A percentile compares a stretch with the other conserved stretches of the same genome.
These are phyloP conservation scores for Colletotrichum siamense DNA, from an alignment of 2,329 filamentous ascomycete genomes.

Conservation along the genomic window DNA sequence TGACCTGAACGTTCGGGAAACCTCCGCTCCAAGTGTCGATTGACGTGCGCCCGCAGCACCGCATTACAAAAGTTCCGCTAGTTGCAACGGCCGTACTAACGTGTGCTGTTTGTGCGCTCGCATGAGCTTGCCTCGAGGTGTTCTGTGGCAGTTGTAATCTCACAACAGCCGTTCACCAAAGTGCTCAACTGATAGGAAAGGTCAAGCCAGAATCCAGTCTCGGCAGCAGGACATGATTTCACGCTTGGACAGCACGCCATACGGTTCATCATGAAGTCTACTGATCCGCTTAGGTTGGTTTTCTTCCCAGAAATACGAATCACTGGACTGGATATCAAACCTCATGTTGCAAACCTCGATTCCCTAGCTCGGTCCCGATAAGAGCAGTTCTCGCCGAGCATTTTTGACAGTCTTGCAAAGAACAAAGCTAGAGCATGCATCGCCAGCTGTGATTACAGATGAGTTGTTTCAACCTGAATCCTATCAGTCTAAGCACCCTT, in stretches of 20 bases:
- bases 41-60: neutral
- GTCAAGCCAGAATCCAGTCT: neutral
- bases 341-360: neutral
- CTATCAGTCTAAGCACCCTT: neutral
- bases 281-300: neutral
- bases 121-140: neutral
- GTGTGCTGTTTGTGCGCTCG: neutral
- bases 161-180: neutral
- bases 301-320: neutral
- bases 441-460: neutral
- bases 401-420: neutral
- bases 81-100: neutral
- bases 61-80: neutral
- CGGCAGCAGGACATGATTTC: neutral
- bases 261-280: neutral
- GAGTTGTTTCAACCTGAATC: neutral
- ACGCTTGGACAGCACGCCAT: neutral
- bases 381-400: neutral
- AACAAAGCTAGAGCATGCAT: neutral
- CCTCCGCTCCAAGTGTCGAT: neutral
- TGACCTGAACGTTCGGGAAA: neutral
- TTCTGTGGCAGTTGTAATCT: neutral
- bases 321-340: neutral
- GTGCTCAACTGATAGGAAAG: accelerated
- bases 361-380: neutral